Conservation (phyloP, 129 eudicot genomes). For the Tanacetum coccineum region DNA sequence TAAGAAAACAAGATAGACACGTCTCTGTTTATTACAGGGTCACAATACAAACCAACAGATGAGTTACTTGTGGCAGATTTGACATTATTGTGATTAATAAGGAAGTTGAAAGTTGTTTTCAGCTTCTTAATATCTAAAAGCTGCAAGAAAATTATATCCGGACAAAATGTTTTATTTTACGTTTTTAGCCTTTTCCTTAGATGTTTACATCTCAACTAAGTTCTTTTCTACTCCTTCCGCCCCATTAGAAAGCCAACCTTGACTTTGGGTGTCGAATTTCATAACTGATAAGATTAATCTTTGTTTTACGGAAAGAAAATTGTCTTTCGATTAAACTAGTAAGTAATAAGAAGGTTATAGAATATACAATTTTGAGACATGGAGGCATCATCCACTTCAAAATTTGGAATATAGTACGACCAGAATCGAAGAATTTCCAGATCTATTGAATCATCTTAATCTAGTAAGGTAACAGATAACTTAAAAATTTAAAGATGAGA, state of each 20-base stretch:
- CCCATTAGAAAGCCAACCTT: neutral
- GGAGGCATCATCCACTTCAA: neutral
- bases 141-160: neutral
- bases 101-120: neutral
- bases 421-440: neutral
- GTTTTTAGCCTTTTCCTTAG: neutral
- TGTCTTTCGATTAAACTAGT: neutral
- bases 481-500: constrained; percentile 12
- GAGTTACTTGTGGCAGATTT: neutral
- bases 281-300: neutral
- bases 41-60: neutral
- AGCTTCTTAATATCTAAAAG: neutral
- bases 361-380: neutral
- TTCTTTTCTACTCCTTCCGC: neutral
- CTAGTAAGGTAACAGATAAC: constrained; percentile 4
- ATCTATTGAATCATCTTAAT: constrained; percentile 9
- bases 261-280: neutral
- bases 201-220: neutral
- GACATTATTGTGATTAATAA: neutral
- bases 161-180: neutral
- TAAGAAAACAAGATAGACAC: neutral
- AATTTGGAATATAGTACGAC: too few relatives aligned
- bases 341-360: neutral
- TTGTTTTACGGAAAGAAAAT: neutral
- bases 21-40: neutral